Evolutionary conservation across 2,329 filamentous ascomycete species (phyloP).

Genomic region (Stemphylium beticola): DNA sequence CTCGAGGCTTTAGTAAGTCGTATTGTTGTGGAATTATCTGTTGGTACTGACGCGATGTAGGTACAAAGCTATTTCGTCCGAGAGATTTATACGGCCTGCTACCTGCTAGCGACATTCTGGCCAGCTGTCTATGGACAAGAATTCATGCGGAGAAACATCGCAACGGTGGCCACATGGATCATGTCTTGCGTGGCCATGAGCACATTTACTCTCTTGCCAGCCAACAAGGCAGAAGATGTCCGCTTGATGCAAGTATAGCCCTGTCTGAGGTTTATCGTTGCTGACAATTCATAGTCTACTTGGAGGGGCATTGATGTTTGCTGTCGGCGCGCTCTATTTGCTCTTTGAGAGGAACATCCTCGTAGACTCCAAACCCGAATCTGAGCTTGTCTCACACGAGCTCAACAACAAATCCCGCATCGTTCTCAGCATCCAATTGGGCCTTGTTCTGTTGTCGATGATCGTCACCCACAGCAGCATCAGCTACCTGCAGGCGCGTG

Average conservation of each 20-base stretch:
- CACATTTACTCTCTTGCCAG: constrained; percentile 85
- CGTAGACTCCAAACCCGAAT: constrained; percentile 47
- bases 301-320: constrained; percentile 79
- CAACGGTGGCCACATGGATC: constrained; percentile 74
- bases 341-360: constrained; percentile 73
- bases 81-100: constrained; percentile 83
- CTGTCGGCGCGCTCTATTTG: constrained; percentile 78
- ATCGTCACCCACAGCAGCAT: constrained; percentile 85
- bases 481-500: constrained; percentile 82
- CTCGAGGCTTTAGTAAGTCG: constrained; percentile 71
- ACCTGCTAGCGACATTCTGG: constrained; percentile 78
- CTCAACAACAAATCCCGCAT: constrained; percentile 60
- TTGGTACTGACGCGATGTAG: constrained; percentile 51
- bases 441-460: constrained; percentile 80
- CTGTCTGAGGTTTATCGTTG: too few relatives aligned
- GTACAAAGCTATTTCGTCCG: constrained; percentile 91
- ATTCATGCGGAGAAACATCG: constrained; percentile 71
- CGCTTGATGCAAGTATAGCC: constrained; percentile 69
- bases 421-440: constrained; percentile 73
- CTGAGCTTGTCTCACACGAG: constrained; percentile 33
- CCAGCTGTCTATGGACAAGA: constrained; percentile 73
- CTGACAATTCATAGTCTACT: constrained; percentile 61
- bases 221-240: constrained; percentile 81
- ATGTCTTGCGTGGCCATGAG: constrained; percentile 84
- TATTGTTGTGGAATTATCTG: background rate